Conservation (phyloP, 805 yeast genomes). For the Starmerella floricola region DNA sequence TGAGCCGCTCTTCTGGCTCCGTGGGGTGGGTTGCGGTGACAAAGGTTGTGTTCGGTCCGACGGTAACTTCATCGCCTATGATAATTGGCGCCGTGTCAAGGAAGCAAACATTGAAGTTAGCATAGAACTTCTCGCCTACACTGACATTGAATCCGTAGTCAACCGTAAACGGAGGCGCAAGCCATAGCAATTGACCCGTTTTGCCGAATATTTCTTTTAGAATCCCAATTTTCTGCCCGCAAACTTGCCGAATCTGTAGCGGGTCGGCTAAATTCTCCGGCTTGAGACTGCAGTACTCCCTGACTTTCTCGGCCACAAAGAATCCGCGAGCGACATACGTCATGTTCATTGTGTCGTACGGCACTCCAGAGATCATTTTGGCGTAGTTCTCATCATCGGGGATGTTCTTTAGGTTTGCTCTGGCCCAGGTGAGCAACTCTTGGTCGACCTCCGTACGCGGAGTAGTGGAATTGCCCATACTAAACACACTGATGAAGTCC, state of each 20-base stretch:
- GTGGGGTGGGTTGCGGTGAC: conserved; percentile 55
- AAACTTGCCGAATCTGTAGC: conserved; percentile 6
- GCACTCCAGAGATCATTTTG: conserved; percentile 43
- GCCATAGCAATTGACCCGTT: conserved; percentile 31
- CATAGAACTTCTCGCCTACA: conserved; percentile 49
- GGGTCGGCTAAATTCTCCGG: conserved; percentile 13
- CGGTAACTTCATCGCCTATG: conserved; percentile 50
- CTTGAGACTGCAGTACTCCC: conserved; percentile 24
- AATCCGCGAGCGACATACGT: conserved; percentile 24
- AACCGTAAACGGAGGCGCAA: conserved; percentile 49
- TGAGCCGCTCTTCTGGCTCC: conserved; percentile 32
- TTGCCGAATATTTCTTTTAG: conserved; percentile 39
- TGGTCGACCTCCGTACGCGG: conserved; percentile 3
- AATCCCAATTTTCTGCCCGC: conserved; percentile 31
- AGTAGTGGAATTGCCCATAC: not conserved
- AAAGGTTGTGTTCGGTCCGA: conserved; percentile 53
- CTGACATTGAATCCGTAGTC: conserved; percentile 56
- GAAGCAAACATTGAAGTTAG: conserved; percentile 42
- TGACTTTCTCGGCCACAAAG: conserved; percentile 26
- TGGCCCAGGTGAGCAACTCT: conserved; percentile 16
- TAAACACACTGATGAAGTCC: too few species aligned
- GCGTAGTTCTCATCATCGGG: conserved; percentile 32
- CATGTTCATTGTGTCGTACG: conserved; percentile 31
- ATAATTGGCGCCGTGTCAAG: conserved; percentile 50
- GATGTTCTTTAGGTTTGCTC: conserved; percentile 6